Base-by-base conservation (phyloP, 2,329 filamentous ascomycete genomes). In the Alternaria sp. region DNA sequence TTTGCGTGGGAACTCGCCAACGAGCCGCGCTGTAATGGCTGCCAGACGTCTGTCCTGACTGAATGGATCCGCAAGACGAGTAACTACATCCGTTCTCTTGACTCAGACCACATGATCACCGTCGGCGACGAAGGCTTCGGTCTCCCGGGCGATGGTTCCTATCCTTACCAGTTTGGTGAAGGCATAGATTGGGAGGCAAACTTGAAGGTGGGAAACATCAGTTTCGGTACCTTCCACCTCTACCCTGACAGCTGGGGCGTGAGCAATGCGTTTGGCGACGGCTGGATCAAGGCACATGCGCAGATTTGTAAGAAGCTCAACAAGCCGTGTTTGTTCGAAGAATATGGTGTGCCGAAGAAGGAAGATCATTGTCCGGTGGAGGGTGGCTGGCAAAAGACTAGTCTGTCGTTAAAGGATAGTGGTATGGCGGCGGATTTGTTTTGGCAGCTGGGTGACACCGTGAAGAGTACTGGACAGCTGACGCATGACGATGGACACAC, bases 1-100 rank as follows among this genome's bases (percentile, higher is more conserved):
- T 86, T 91, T 64, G 87, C 87, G 0, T 91, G 89, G 89, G 88
- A 91, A 68, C 79, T 91, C 2, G 86, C 82, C 57, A 91, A 91
- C 65, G 89, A 91, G 76, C 86, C 88, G 16, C 82, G 88, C 60
- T 90, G 88, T 78, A 80, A 83, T 14, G 84, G 86, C 12, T 91
- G 89, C 71, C 78, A 80, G 41, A 84, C 85, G 4, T 81, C 82
- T 7, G 82, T 88, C 22, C 81, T 91, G 61, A 84, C 82, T 36
- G 80, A 85, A 46, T 91, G 88, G 89, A 87, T 87, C 18, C 78
- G 81, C 41, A 76, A 76, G 5, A 86, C 84, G 2, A 87, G 85
- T 26, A 76, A 81, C 8, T 91, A 89, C 71, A 86, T 91, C 76
- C 91, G 90, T 76, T 83, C 80, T 12, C 79, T 90, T 12, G 88